Conservation (phyloP, 345 rosid species). For the Syzygium oleosum region DNA sequence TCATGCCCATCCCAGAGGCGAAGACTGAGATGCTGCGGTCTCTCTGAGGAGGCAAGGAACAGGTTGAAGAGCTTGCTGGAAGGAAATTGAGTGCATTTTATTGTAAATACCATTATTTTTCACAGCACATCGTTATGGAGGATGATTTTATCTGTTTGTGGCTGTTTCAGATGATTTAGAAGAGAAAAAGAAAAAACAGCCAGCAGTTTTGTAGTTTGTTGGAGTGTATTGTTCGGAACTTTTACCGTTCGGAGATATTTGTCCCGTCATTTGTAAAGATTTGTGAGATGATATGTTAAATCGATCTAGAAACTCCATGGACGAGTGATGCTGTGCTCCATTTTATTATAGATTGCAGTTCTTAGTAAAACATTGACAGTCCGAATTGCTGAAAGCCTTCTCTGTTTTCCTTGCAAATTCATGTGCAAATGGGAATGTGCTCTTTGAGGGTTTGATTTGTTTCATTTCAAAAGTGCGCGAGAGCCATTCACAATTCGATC, state of each 20-base stretch:
- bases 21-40: conserved; percentile 28
- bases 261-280: background rate
- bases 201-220: conserved; percentile 36
- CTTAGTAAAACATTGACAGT: background rate
- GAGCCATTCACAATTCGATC: background rate
- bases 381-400: background rate
- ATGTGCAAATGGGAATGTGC: background rate
- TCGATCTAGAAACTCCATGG: background rate
- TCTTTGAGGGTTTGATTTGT: background rate
- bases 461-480: background rate
- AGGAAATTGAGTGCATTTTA: conserved; percentile 39
- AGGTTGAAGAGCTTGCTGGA: conserved; percentile 41
- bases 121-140: background rate
- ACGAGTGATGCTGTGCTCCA: background rate
- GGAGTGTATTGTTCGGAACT: background rate
- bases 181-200: conserved; percentile 15
- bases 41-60: conserved; percentile 48
- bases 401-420: background rate
- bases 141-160: background rate
- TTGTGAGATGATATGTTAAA: background rate
- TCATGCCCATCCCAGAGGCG: conserved; percentile 29
- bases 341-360: background rate
- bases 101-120: conserved; percentile 5
- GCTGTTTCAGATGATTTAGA: conserved; percentile 32
- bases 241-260: background rate